Conservation (phyloP, 768 basidiomycete species). For the Scleroderma citrinum region DNA sequence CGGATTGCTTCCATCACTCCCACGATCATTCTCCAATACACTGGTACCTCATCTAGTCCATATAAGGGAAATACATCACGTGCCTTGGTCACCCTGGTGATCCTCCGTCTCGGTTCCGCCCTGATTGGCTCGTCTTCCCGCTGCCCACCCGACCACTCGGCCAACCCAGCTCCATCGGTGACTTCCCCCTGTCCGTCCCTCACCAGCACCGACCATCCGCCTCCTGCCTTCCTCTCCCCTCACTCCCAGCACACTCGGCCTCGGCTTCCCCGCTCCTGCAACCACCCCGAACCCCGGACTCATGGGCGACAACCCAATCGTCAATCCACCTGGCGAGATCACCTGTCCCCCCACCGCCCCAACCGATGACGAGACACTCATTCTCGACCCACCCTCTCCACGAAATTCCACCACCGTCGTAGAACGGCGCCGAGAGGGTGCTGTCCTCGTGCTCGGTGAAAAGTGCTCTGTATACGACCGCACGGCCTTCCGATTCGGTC, state of each 20-base stretch:
- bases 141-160: constrained; percentile 5
- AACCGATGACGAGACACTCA: neutral
- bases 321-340: constrained; percentile 42
- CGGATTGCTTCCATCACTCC: neutral
- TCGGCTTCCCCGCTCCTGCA: constrained; percentile 3
- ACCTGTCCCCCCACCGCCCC: neutral
- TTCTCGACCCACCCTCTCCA: neutral
- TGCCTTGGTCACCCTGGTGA: neutral
- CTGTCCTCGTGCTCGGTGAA: constrained; percentile 1
- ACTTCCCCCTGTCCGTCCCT: constrained; percentile 15
- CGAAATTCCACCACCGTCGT: neutral
- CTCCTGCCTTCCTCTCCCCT: neutral
- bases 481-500: neutral
- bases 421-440: constrained; percentile 1
- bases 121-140: neutral
- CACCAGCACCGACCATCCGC: too few relatives aligned
- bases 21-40: constrained; percentile 1
- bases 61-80: neutral
- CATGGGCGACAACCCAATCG: constrained; percentile 68
- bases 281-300: constrained; percentile 72
- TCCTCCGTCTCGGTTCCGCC: neutral
- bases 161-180: constrained; percentile 6
- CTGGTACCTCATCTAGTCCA: neutral
- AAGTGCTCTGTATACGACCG: neutral
- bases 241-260: constrained; percentile 26